A percentile compares a stretch with the other conserved stretches of the same genome.
Evolutionary conservation across 805 yeast species (phyloP).

Genomic region (Kuraishia hungarica): DNA sequence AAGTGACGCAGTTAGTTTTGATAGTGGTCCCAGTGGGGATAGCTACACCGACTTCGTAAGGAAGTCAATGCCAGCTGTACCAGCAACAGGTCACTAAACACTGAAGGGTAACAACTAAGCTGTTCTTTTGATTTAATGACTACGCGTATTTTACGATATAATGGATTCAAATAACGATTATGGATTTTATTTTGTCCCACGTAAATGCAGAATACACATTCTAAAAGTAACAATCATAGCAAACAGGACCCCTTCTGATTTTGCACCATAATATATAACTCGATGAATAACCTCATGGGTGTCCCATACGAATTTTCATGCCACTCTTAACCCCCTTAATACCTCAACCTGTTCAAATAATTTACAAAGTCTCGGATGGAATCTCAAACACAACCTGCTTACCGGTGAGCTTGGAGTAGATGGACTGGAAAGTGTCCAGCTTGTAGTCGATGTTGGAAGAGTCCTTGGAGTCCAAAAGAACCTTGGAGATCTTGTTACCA

Average conservation of each 20-base stretch:
- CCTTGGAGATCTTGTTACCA: slow-evolving; percentile 97
- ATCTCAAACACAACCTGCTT: slow-evolving; percentile 98
- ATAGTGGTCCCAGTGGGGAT: neutral
- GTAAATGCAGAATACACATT: neutral
- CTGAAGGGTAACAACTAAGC: too few species aligned
- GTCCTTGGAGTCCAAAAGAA: slow-evolving; percentile 96
- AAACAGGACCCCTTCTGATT: neutral
- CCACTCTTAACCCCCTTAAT: neutral
- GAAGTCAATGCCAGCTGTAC: neutral
- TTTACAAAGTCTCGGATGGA: slow-evolving; percentile 45
- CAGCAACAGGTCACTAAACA: neutral
- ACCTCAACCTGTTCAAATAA: neutral
- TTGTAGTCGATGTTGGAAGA: slow-evolving; percentile 95
- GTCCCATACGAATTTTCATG: neutral
- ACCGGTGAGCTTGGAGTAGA: slow-evolving; percentile 98
- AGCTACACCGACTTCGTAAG: neutral
- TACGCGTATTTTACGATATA: neutral
- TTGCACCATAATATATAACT: neutral
- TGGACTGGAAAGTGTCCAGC: slow-evolving; percentile 98
- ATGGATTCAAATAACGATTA: neutral
- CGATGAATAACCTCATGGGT: neutral
- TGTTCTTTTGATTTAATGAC: too few species aligned
- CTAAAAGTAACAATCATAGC: neutral
- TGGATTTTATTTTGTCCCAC: neutral
- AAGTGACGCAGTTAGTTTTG: neutral